These are phyloP conservation scores for Pseudogymnoascus sp. DNA, from an alignment of 2,329 filamentous ascomycete genomes.

Conservation along the genomic window DNA sequence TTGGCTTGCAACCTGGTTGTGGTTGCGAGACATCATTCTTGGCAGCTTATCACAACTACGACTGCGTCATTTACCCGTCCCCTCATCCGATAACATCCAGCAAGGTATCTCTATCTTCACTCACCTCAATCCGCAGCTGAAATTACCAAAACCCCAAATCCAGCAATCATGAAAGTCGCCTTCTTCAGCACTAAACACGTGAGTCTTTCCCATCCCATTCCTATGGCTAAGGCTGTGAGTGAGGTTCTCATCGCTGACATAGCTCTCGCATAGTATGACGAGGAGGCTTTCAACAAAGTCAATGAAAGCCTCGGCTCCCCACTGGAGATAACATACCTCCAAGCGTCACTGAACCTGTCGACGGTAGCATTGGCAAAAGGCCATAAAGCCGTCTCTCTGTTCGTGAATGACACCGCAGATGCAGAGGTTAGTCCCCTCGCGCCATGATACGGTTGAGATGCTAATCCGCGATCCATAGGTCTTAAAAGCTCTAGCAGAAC, in stretches of 20 bases:
- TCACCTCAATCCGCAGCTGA: not conserved
- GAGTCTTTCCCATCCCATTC: not conserved
- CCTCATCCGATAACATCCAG: not conserved
- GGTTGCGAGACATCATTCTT: not conserved
- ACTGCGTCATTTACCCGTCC: not conserved
- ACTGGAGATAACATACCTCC: not conserved
- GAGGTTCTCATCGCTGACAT: not conserved
- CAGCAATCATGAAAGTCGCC: not conserved
- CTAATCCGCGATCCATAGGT: not conserved
- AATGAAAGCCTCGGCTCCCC: not conserved
- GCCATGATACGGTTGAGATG: not conserved
- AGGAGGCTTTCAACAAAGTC: not conserved
- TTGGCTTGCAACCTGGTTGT: not conserved
- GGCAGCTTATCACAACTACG: not conserved
- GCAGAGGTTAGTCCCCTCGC: constrained; percentile 32
- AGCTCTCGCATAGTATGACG: not conserved
- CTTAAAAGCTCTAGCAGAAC: not conserved
- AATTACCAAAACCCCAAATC: not conserved
- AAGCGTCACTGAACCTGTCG: not conserved
- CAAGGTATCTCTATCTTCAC: not conserved
- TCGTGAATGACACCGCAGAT: constrained; percentile 58
- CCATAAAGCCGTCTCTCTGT: constrained; percentile 55
- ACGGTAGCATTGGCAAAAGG: constrained; percentile 48
- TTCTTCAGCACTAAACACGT: not conserved
- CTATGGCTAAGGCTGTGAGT: not conserved